Evolutionary conservation across 139 green algal species (phyloP), one percentile per base, ranked within the genome.

Genomic region (Closterium sp.): DNA sequence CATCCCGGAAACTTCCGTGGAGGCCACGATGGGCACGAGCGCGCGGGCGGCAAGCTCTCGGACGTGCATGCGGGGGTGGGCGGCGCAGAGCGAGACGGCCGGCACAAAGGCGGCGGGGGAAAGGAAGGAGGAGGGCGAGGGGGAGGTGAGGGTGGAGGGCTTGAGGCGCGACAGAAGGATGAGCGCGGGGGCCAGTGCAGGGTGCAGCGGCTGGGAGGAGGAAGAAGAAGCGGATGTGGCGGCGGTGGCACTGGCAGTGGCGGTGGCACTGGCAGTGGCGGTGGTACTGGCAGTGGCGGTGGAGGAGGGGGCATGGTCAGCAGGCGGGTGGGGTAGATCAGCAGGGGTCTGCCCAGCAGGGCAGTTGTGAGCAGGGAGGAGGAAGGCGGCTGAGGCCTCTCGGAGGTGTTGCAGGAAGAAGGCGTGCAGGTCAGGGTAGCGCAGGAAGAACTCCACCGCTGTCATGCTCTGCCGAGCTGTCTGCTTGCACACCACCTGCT

Each of bases 401-500:
- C 24, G 27, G 24, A 96, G 70, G 30, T 95, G 88, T 2, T 7
- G 19, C 21, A 95, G 88, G 31, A 99, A 94, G 95, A 98, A 99
- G 28, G 86, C 86, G 92, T 98, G 97, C 88, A 99, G 96, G 10
- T 86, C 28, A 0, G 97, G 97, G 94, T 97, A 97, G 70, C 96
- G 32, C 27, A 95, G 89, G 91, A 99, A 99, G 93, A 99, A 98
- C 85, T 99, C 97, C 10, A 93, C 88, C 1, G 92, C 96, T 31
- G 96, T 97, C 38, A 97, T 94, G 4, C 92, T 94, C 10, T 95
- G 93, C 92, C 96, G 95, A 86, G 70, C 87, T 5, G 85, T 34
- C 84, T 93, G 42, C 27, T 88, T 30, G 88, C 19, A 31, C 85
- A 50, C 50, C 50, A 73, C 50, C 50, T 22, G 28, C 32, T 89